phyloP scores from a whole-genome alignment of 768 basidiomycete species.

The Leucogyrophana mollusca region DNA sequence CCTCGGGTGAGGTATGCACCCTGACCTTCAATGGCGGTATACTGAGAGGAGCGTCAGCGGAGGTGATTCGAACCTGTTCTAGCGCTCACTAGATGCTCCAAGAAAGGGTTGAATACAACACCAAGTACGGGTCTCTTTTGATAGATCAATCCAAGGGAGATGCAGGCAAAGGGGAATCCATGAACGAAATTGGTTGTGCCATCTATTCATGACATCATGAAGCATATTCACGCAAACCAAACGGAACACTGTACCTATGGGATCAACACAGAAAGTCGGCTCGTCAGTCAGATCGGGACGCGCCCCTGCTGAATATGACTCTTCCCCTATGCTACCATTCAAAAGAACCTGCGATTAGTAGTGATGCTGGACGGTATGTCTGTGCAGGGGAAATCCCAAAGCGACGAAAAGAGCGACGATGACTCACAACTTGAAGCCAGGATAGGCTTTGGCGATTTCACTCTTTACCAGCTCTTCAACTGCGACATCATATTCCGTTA shows the following conservation, averaged over 20 bases:
- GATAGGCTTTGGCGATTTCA: conserved; percentile 65
- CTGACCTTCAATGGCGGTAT: conserved; percentile 74
- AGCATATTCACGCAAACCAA: not conserved
- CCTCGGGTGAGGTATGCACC: conserved; percentile 74
- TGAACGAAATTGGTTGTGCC: conserved; percentile 90
- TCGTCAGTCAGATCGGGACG: conserved; percentile 73
- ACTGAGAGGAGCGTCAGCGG: conserved; percentile 37
- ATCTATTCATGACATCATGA: conserved; percentile 39
- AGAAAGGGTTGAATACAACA: conserved; percentile 92
- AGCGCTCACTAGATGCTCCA: conserved; percentile 68
- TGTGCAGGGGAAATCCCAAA: not conserved
- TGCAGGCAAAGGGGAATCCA: conserved; percentile 84
- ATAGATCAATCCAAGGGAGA: conserved; percentile 89
- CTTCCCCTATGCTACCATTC: conserved; percentile 81
- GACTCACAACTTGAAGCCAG: conserved; percentile 80
- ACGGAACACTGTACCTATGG: conserved; percentile 67
- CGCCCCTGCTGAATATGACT: conserved; percentile 80
- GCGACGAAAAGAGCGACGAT: not conserved
- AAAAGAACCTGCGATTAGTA: too few species aligned
- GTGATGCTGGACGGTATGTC: too few species aligned
- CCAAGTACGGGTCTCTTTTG: conserved; percentile 81
- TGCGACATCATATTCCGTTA: conserved; percentile 91
- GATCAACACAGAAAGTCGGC: conserved; percentile 96
- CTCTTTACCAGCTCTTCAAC: conserved; percentile 84
- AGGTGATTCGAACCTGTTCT: not conserved